phyloP scores from a whole-genome alignment of 441 rosid species.

The Daphne laureola region DNA sequence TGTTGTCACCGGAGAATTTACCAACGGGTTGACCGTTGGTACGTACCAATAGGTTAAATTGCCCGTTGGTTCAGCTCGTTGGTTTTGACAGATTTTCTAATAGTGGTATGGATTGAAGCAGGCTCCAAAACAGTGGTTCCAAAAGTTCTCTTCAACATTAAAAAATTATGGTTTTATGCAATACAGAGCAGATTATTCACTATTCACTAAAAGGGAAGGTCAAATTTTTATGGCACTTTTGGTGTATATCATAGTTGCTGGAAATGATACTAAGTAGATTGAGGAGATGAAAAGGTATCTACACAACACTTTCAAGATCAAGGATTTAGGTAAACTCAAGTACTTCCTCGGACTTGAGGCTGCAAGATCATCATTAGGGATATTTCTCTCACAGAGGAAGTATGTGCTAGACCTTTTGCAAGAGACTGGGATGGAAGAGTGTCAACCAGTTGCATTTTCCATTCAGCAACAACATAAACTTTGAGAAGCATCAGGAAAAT shows the following conservation, averaged over 20 bases:
- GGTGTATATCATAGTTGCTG: neutral
- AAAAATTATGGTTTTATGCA: neutral
- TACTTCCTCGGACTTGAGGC: neutral
- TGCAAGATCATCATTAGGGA: neutral
- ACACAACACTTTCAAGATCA: neutral
- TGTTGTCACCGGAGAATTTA: too few relatives aligned
- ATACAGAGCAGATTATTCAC: neutral
- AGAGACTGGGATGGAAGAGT: neutral
- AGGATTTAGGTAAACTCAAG: neutral
- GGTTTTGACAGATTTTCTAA: too few relatives aligned
- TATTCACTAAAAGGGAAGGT: neutral
- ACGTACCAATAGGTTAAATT: too few relatives aligned
- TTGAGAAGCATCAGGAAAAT: neutral
- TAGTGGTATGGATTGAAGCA: neutral
- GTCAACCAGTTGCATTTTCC: neutral
- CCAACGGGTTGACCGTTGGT: too few relatives aligned
- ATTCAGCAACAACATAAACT: neutral
- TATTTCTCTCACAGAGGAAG: neutral
- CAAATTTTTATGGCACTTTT: neutral
- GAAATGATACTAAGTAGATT: neutral
- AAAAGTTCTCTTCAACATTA: neutral
- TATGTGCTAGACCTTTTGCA: neutral
- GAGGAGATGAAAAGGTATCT: neutral
- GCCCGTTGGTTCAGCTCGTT: too few relatives aligned
- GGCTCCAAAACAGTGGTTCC: neutral